Base-by-base conservation (phyloP, 2,329 filamentous ascomycete genomes). In the Neonectria punicea region DNA sequence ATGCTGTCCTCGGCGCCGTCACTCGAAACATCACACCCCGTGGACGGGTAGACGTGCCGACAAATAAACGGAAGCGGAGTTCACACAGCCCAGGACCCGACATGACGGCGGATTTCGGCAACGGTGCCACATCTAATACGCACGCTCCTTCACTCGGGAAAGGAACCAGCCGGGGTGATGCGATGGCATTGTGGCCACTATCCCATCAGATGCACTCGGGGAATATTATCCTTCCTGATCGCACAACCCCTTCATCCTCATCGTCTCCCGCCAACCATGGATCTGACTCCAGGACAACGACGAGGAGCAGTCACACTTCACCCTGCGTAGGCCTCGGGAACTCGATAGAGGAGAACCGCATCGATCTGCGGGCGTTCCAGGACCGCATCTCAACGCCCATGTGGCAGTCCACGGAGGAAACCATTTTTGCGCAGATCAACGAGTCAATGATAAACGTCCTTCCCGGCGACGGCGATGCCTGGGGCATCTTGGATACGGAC, bases 281-380 rank as follows among this genome's bases (percentile, higher is more conserved):
- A 6, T 66, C 68, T 1, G 68, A 63, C 8, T 70, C 70, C 5
- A 73, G 68, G 34, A 69, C 70, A 5, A 49, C 65, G 14, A 74
- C 76, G 5, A 68, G 65, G 14, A 77, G 77, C 65, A 77, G 72
- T 34, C 72, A 78, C 39, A 75, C 76, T 10, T 79, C 78, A 6
- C 75, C 76, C 1, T 66, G 72, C 30, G 57, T 68, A 25, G 78
- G 73, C 8, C 74, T 78, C n/a, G 78, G 78, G n/a, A 80, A 78
- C 67, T 78, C 74, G 13, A 69, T 68, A 6, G 78, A 80, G 58
- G 79, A 80, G 59, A 80, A 80, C 41, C 70, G 75, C 18, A 67
- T 80, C 22, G 77, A 80, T 39, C 57, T 79, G 30, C 70, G 78
- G 28, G 65, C 73, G 6, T 76, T 80, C 11, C 78, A 79, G 58